Evolutionary conservation across 331 rosid species (phyloP), one percentile per base, ranked within the genome.

Genomic region (Erythrophleum ivorense): DNA sequence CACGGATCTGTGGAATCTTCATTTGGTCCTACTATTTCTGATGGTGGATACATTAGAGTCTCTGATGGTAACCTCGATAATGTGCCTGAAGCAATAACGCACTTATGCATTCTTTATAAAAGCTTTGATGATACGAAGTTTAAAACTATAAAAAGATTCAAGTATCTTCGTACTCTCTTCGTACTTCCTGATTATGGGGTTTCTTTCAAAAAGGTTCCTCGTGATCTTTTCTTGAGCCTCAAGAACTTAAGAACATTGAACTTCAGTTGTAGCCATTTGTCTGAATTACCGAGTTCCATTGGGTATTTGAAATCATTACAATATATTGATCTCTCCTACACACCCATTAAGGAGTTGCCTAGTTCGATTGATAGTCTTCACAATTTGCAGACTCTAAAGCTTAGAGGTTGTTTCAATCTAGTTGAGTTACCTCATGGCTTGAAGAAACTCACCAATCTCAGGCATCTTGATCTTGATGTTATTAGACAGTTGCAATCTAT

Each of bases 201-300:
- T 21, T 60, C 57, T 38, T 34, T 83, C 10, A 46, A 60, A 11
- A 58, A 71, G 0, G 60, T 77, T 54, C 82, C 62, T 40, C 75
- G 82, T 41, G 64, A 63, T 24, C 38, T 77, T 1, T 83, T 78
- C 6, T 52, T 71, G 60, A 46, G 69, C 34, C 65, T 60, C 5
- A 71, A 43, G 50, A 40, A 15, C 6, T 24, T 83, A 21, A 40
- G 59, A 21, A 12, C 82, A 1, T 41, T 82, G 68, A 78, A 62
- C 50, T 50, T 82, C 9, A 50, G 70, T 49, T 11, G 57, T 4
- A 82, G 78, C 19, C 55, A 2, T 45, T 6, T 82, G 14, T 48
- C 40, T 10, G 78, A 77, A 48, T n/a, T 82, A 49, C 82, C 85
- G 0, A 77, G 78, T 70, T 82, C 85, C 18, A 69, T 82, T 70